Percentiles rank a stretch among this genome's conserved stretches.
These are phyloP conservation scores for Mycena vulgaris DNA, from an alignment of 768 basidiomycete species.

Conservation along the genomic window DNA sequence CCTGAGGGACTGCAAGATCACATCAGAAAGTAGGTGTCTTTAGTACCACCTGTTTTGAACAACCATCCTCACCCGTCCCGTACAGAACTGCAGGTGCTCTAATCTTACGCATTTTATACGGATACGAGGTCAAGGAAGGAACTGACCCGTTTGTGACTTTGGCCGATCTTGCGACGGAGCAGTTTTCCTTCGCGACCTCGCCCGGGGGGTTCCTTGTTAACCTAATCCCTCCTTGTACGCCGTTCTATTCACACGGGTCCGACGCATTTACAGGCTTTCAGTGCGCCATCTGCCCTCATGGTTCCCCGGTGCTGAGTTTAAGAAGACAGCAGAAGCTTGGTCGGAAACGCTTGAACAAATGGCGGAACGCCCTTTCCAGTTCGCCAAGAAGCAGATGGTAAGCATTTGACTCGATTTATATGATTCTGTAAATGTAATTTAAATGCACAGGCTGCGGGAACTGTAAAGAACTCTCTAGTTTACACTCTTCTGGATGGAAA, in stretches of 20 bases:
- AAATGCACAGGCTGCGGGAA: constrained; percentile 46
- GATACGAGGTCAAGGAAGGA: constrained; percentile 56
- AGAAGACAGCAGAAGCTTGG: constrained; percentile 63
- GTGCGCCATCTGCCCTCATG: constrained; percentile 68
- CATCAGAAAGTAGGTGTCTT: constrained; percentile 54
- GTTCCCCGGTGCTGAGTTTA: constrained; percentile 72
- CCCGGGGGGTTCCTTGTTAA: constrained; percentile 65
- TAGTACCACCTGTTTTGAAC: neutral
- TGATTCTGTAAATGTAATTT: neutral
- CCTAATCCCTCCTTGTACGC: constrained; percentile 60
- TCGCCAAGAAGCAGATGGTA: constrained; percentile 63
- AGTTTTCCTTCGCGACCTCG: constrained; percentile 55
- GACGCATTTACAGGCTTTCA: constrained; percentile 37
- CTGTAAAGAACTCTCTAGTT: constrained; percentile 55
- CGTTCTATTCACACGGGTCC: neutral
- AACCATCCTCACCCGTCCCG: too few species aligned
- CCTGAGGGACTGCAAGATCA: constrained; percentile 54
- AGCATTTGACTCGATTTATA: constrained; percentile 11
- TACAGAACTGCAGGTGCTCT: constrained; percentile 61
- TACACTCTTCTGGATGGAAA: constrained; percentile 51
- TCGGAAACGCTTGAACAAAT: constrained; percentile 56
- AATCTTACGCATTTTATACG: constrained; percentile 62
- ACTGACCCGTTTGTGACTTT: constrained; percentile 58
- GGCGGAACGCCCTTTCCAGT: constrained; percentile 61
- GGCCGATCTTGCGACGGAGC: constrained; percentile 56